A percentile compares a stretch with the other conserved stretches of the same genome.
Evolutionary conservation across 2,329 filamentous ascomycete species (phyloP).

Genomic region (Ophiocordyceps camponoti-floridani): DNA sequence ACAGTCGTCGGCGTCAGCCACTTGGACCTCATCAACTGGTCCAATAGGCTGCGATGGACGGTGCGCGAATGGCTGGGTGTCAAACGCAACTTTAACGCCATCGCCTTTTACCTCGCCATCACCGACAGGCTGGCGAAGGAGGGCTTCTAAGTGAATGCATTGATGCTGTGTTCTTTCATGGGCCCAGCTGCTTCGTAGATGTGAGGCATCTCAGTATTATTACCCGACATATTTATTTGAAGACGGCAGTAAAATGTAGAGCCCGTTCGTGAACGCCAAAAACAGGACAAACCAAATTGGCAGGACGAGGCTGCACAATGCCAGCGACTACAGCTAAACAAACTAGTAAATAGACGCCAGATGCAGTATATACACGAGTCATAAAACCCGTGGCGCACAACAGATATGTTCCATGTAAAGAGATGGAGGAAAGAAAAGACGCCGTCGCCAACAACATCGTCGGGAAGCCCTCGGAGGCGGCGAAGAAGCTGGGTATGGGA

Average conservation of each 20-base stretch:
- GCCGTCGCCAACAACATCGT: not conserved
- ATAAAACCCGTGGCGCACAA: not conserved
- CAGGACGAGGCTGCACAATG: not conserved
- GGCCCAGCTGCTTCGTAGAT: not conserved
- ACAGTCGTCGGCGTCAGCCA: conserved; percentile 44
- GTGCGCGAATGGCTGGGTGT: conserved; percentile 33
- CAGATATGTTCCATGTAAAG: not conserved
- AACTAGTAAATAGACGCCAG: not conserved
- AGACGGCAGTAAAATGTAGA: too few relatives aligned
- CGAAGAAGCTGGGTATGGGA: not conserved
- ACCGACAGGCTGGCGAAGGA: conserved; percentile 56
- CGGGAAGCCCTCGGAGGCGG: not conserved
- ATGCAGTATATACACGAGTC: conserved; percentile 2
- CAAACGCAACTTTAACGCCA: conserved; percentile 43
- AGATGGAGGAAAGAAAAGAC: not conserved
- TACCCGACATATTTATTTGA: conserved; percentile 1
- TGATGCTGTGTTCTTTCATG: too few relatives aligned
- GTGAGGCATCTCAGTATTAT: conserved; percentile 8
- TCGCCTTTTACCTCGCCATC: conserved; percentile 49
- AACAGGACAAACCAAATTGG: not conserved
- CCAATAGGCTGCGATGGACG: conserved; percentile 38
- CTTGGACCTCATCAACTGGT: conserved; percentile 51
- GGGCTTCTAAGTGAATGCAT: conserved; percentile 18
- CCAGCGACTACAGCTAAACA: not conserved
- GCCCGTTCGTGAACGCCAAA: too few relatives aligned